These are phyloP conservation scores for Aspergillus bridgeri DNA, from an alignment of 495 filamentous ascomycete genomes.

Conservation along the genomic window DNA sequence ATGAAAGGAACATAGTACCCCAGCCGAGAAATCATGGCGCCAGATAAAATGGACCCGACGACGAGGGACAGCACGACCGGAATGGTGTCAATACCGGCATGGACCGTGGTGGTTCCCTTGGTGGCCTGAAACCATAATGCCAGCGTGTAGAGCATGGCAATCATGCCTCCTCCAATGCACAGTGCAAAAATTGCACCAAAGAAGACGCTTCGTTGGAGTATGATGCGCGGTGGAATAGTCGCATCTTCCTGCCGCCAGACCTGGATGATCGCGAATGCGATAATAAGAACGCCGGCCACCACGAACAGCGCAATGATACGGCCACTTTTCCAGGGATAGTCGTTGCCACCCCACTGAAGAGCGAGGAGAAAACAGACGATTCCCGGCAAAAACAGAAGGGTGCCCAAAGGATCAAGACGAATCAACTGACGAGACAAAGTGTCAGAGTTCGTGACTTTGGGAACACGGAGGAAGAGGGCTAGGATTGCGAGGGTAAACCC, in stretches of 20 bases:
- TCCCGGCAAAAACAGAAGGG: constrained; percentile 46
- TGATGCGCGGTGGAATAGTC: constrained; percentile 54
- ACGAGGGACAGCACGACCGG: constrained; percentile 46
- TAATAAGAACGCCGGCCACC: constrained; percentile 39
- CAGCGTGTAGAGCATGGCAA: constrained; percentile 55
- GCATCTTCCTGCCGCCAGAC: constrained; percentile 42
- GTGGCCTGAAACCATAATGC: constrained; percentile 77
- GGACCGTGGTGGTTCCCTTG: constrained; percentile 23
- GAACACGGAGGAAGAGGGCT: constrained; percentile 45
- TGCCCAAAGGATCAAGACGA: constrained; percentile 44
- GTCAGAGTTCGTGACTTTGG: constrained; percentile 7
- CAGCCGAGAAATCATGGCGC: constrained; percentile 33
- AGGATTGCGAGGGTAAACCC: constrained; percentile 48
- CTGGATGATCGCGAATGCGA: constrained; percentile 45
- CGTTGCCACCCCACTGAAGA: constrained; percentile 55
- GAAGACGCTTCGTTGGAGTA: constrained; percentile 49
- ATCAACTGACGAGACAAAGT: background rate
- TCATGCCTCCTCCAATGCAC: constrained; percentile 22
- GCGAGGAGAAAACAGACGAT: constrained; percentile 55
- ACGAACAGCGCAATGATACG: constrained; percentile 51
- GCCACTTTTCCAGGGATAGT: constrained; percentile 48
- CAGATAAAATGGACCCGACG: constrained; percentile 43
- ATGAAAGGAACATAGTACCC: constrained; percentile 68
- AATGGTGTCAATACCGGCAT: constrained; percentile 33
- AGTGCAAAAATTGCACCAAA: constrained; percentile 38